phyloP scores from a whole-genome alignment of 495 filamentous ascomycete species.

The Penicillium desertorum region DNA sequence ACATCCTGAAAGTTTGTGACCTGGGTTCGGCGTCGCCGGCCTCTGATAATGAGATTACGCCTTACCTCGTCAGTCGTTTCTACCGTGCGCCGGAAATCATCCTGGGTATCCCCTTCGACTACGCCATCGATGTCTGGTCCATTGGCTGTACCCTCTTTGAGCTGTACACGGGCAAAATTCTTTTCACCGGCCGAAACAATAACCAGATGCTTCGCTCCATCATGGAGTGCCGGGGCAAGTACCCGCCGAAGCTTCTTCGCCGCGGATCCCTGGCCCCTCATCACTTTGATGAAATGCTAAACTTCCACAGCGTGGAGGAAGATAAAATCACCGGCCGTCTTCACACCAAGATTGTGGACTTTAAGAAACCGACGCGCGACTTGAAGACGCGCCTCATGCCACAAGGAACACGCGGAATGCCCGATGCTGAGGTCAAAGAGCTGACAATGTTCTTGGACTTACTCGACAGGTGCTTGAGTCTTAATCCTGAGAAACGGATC shows the following conservation, averaged over 20 bases:
- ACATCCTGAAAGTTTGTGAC: constrained; percentile 90
- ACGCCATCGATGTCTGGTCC: constrained; percentile 95
- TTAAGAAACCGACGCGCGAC: constrained; percentile 80
- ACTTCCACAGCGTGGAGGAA: constrained; percentile 82
- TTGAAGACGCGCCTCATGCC: constrained; percentile 73
- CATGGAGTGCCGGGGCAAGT: constrained; percentile 94
- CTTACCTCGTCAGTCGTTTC: constrained; percentile 93
- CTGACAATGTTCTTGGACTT: constrained; percentile 80
- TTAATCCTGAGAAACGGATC: constrained; percentile 92
- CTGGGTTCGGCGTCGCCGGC: constrained; percentile 89
- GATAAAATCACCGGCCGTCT: constrained; percentile 84
- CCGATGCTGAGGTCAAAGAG: constrained; percentile 73
- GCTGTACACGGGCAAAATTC: constrained; percentile 93
- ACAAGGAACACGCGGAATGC: constrained; percentile 67
- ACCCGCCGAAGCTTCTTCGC: constrained; percentile 81
- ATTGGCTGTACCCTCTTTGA: constrained; percentile 97
- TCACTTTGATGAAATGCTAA: constrained; percentile 85
- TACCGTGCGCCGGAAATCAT: constrained; percentile 98
- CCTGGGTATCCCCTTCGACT: constrained; percentile 90
- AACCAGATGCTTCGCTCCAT: constrained; percentile 96
- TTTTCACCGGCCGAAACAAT: constrained; percentile 93
- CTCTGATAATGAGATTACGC: constrained; percentile 85
- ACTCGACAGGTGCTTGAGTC: constrained; percentile 78
- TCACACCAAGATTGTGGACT: constrained; percentile 65
- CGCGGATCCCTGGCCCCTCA: constrained; percentile 67